phyloP scores from a whole-genome alignment of 176 grass and related monocot species.

The Ensete ventricosum region DNA sequence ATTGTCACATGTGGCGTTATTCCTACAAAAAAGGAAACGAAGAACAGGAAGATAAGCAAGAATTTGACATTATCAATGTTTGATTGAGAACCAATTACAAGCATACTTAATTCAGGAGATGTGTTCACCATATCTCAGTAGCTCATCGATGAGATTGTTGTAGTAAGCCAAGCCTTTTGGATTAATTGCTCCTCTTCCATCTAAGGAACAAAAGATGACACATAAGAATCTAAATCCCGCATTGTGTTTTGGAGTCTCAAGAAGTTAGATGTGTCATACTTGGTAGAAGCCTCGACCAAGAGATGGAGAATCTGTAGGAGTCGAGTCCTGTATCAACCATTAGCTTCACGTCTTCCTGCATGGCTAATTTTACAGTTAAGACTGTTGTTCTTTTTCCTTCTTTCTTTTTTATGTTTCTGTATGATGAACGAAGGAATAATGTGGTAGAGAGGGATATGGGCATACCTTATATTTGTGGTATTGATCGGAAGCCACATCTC shows the following conservation, averaged over 20 bases:
- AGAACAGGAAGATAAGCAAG: neutral
- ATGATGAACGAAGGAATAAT: neutral
- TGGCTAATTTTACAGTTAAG: neutral
- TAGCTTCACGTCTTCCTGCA: constrained; percentile 53
- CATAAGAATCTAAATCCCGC: too few relatives aligned
- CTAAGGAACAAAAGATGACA: constrained; percentile 21
- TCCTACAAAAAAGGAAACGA: constrained; percentile 20
- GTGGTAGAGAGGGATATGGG: neutral
- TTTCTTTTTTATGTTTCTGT: too few relatives aligned
- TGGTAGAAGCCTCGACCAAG: constrained; percentile 68
- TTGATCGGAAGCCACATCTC: constrained; percentile 36
- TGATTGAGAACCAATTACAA: too few relatives aligned
- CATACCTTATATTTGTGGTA: constrained; percentile 62
- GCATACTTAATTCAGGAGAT: too few relatives aligned
- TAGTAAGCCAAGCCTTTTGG: constrained; percentile 49
- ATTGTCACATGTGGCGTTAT: constrained; percentile 56
- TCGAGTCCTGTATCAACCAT: constrained; percentile 43
- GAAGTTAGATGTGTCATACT: constrained; percentile 5
- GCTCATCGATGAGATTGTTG: constrained; percentile 52
- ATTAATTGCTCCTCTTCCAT: constrained; percentile 61
- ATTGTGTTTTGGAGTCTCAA: too few relatives aligned
- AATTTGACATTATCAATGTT: too few relatives aligned
- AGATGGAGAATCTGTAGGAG: constrained; percentile 64
- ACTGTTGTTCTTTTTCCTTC: too few relatives aligned
- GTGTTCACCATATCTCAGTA: constrained; percentile 34